Evolutionary conservation across 1,284 basidiomycete species (phyloP), one percentile per base, ranked within the genome.

Genomic region (Ceratobasidium sp.): DNA sequence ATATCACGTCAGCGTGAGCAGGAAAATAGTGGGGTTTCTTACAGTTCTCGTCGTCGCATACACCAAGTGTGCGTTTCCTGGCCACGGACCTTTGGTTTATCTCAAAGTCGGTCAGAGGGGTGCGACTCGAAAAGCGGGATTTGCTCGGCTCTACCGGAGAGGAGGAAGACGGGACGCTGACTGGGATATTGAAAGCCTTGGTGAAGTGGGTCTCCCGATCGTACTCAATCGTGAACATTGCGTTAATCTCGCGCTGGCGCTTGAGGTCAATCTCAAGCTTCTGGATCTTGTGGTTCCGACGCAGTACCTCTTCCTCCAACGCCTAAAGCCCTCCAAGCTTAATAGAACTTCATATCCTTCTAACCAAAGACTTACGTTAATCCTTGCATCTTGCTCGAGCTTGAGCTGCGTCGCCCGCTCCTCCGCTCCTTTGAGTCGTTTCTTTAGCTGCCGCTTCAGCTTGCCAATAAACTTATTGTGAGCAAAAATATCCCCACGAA

Each of bases 161-260:
- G 23, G 55, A 59, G 14, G 27, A n/a, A 41, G 57, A 14, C 46
- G 48, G 71, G 64, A 64, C 59, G 16, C 27, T 30, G 16, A 73
- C 35, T 18, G 70, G 70, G 14, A 73, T 35, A 62, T 35, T 50
- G 16, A 62, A 41, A n/a, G 23, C 57, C 18, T 50, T 60, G n/a
- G 33, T 64, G 35, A 74, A 62, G 38, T 52, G 30, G 44, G 59
- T 64, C n/a, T 74, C 71, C 10, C 71, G 71, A 27, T 70, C 68
- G 38, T 74, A 74, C 48, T 74, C 60, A 44, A 62, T n/a, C 5
- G 57, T 74, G 46, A 74, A 54, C 57, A 74, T 60, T n/a, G 71
- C 71, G 33, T 74, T 74, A 44, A 60, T 73, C 59, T 73, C 55
- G 59, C 57, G 57, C 46, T 73, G 70, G n/a, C 70, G 70, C 41